Evolutionary conservation across 306 rosid genomes (phyloP).

Genomic region (Acacia confusa): DNA sequence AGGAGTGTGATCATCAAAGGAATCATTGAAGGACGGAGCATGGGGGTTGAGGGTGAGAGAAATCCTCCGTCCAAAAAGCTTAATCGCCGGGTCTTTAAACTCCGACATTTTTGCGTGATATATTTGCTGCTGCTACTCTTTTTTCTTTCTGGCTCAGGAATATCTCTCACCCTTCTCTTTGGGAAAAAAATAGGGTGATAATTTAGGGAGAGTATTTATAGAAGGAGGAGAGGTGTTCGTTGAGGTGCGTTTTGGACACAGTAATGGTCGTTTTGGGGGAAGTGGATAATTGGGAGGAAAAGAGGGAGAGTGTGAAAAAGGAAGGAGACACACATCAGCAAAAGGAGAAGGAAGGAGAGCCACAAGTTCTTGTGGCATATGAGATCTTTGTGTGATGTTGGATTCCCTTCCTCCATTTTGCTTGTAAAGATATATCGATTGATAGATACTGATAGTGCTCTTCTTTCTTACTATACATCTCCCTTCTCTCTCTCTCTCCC

Average conservation of each 20-base stretch:
- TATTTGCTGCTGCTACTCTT: not conserved
- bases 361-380: conserved; percentile 83
- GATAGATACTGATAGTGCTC: not conserved
- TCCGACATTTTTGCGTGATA: conserved; percentile 53
- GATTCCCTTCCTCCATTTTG: conserved; percentile 58
- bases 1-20: conserved; percentile 21
- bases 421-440: conserved; percentile 49
- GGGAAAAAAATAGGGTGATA: not conserved
- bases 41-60: conserved; percentile 41
- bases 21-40: not conserved
- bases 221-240: not conserved
- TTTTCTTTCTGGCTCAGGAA: conserved; percentile 1
- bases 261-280: not conserved
- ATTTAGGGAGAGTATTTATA: not conserved
- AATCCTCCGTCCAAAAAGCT: conserved; percentile 85
- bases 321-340: conserved; percentile 56
- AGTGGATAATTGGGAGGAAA: conserved; percentile 14
- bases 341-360: conserved; percentile 51
- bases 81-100: conserved; percentile 57
- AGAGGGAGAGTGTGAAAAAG: not conserved
- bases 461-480: conserved; percentile 13
- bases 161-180: conserved; percentile 4
- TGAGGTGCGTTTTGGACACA: not conserved
- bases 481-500: not conserved
- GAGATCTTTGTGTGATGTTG: conserved; percentile 74